Conservation (phyloP, 768 basidiomycete species). For the Sutorius australiensis region DNA sequence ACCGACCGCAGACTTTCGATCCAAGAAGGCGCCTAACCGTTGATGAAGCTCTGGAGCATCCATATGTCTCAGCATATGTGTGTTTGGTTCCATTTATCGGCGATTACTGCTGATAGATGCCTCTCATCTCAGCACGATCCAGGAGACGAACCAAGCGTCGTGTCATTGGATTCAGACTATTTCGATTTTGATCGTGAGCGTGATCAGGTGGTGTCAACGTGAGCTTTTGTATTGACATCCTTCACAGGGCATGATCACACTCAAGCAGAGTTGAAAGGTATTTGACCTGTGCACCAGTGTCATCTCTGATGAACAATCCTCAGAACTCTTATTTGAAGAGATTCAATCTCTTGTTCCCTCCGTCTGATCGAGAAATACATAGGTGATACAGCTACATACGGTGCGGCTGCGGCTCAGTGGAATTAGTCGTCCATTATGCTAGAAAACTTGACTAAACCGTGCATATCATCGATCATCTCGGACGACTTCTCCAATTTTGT, state of each 20-base stretch:
- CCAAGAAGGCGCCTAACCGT: conserved; percentile 83
- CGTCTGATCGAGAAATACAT: conserved; percentile 37
- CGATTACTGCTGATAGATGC: conserved; percentile 1
- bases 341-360: conserved; percentile 71
- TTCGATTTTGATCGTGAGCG: conserved; percentile 84
- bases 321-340: conserved; percentile 77
- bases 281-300: not conserved
- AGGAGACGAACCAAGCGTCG: conserved; percentile 83
- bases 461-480: not conserved
- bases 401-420: too few species aligned
- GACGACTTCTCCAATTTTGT: not conserved
- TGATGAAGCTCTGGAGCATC: conserved; percentile 77
- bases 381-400: not conserved
- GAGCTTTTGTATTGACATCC: conserved; percentile 5
- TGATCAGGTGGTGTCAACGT: not conserved
- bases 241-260: conserved; percentile 60
- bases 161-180: conserved; percentile 76
- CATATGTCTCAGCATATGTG: conserved; percentile 76
- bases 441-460: too few species aligned
- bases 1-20: conserved; percentile 64
- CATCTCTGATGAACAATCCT: conserved; percentile 6
- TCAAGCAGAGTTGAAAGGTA: conserved; percentile 68
- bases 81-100: conserved; percentile 19
- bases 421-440: too few species aligned
- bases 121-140: conserved; percentile 62